Conservation (phyloP, 2,329 filamentous ascomycete species). For the Talaromyces marneffei region DNA sequence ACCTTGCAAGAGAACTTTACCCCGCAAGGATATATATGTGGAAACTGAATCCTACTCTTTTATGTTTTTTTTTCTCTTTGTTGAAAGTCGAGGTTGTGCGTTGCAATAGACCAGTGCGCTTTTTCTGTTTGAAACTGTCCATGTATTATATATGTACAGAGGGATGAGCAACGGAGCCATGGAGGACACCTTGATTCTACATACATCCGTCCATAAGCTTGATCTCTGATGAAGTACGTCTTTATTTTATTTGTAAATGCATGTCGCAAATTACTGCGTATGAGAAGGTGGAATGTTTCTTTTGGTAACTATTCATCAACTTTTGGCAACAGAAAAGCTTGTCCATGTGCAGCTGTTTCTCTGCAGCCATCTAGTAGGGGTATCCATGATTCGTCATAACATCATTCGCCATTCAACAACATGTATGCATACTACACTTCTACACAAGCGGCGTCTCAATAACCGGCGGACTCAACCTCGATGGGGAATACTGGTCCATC, state of each 20-base stretch:
- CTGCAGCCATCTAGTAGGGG: background rate
- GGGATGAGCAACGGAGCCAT: background rate
- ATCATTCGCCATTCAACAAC: background rate
- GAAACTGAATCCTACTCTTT: background rate
- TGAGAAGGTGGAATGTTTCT: too few relatives aligned
- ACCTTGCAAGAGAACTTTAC: background rate
- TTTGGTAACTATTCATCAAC: too few relatives aligned
- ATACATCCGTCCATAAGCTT: background rate
- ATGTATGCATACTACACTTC: background rate
- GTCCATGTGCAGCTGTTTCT: too few relatives aligned
- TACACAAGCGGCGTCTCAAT: constrained; percentile 14
- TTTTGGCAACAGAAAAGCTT: too few relatives aligned
- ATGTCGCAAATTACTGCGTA: background rate
- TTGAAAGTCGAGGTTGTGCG: background rate
- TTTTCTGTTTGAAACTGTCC: background rate
- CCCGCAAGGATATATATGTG: background rate
- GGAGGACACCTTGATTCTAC: too few relatives aligned
- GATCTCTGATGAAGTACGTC: background rate
- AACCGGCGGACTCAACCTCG: constrained; percentile 14
- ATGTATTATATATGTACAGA: background rate
- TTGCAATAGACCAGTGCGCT: background rate
- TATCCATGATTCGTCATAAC: constrained; percentile 9
- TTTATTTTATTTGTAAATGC: constrained; percentile 3
- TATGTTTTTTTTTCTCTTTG: too few relatives aligned
- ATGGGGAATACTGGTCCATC: constrained; percentile 14